Percentiles rank a stretch among this genome's conserved stretches.
These are phyloP conservation scores for Luvunga scandens DNA, from an alignment of 345 rosid species.

Conservation along the genomic window DNA sequence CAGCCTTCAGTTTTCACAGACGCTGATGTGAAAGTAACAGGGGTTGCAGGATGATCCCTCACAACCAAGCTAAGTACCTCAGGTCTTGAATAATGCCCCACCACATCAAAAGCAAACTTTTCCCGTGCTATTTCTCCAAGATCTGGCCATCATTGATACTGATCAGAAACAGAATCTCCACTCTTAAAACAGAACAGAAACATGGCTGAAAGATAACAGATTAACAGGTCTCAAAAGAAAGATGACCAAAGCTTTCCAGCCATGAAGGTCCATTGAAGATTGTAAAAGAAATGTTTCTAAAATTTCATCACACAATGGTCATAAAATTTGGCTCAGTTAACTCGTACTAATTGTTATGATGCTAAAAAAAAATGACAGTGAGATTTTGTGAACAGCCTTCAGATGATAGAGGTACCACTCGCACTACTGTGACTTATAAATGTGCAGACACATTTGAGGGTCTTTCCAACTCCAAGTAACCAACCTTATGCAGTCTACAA, in stretches of 20 bases:
- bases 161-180: slow-evolving; percentile 1
- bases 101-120: slow-evolving; percentile 88
- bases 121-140: slow-evolving; percentile 88
- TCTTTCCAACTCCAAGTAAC: not conserved
- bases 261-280: not conserved
- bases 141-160: slow-evolving; percentile 41
- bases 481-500: not conserved
- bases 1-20: slow-evolving; percentile 36
- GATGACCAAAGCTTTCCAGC: not conserved
- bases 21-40: slow-evolving; percentile 61
- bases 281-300: not conserved
- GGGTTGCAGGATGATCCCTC: slow-evolving; percentile 66
- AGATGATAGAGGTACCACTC: not conserved
- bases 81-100: slow-evolving; percentile 90
- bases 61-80: slow-evolving; percentile 87
- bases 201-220: not conserved
- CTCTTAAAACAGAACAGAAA: not conserved
- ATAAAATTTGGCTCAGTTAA: not conserved
- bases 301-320: not conserved
- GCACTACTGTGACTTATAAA: not conserved
- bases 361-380: not conserved
- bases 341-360: not conserved
- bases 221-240: not conserved
- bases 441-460: not conserved
- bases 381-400: not conserved